Percentiles rank a stretch among this genome's conserved stretches.
Evolutionary conservation across 2,329 filamentous ascomycete species (phyloP).

Genomic region (Sporothrix brasiliensis): DNA sequence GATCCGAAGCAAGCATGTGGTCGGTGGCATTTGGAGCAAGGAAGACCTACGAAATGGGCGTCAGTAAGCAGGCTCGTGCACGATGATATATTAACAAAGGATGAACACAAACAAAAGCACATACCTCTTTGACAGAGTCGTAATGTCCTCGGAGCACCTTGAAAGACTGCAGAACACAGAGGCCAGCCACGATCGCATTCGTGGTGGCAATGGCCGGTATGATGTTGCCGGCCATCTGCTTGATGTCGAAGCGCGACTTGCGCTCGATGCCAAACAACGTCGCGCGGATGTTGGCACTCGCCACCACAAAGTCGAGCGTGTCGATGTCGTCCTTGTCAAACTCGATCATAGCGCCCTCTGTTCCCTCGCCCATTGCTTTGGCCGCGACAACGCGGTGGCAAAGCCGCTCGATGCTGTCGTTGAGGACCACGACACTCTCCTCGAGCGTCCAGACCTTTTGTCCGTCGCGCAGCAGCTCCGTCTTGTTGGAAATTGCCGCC

Average conservation of each 20-base stretch:
- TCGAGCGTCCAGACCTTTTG: constrained; percentile 79
- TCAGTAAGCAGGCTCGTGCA: neutral
- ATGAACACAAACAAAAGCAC: constrained; percentile 32
- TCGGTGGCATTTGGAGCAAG: constrained; percentile 68
- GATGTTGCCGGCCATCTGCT: constrained; percentile 99
- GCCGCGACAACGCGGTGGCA: constrained; percentile 72
- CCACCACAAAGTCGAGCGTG: constrained; percentile 90
- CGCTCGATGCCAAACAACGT: constrained; percentile 84
- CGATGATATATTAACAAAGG: neutral
- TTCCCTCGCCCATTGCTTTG: constrained; percentile 48
- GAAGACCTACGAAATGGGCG: constrained; percentile 62
- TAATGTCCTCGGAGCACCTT: constrained; percentile 80
- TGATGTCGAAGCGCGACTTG: constrained; percentile 93
- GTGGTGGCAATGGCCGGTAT: constrained; percentile 98
- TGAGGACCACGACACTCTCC: constrained; percentile 85
- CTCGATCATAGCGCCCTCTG: constrained; percentile 66
- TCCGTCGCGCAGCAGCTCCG: constrained; percentile 64
- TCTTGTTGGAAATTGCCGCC: constrained; percentile 48
- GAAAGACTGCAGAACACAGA: constrained; percentile 90
- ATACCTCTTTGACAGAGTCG: constrained; percentile 71
- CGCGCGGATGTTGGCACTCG: constrained; percentile 87
- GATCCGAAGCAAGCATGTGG: constrained; percentile 62
- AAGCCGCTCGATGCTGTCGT: constrained; percentile 76
- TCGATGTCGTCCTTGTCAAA: constrained; percentile 98
- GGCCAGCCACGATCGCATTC: constrained; percentile 90